phyloP scores from a whole-genome alignment of 2,329 filamentous ascomycete species.

The Trichoderma breve region DNA sequence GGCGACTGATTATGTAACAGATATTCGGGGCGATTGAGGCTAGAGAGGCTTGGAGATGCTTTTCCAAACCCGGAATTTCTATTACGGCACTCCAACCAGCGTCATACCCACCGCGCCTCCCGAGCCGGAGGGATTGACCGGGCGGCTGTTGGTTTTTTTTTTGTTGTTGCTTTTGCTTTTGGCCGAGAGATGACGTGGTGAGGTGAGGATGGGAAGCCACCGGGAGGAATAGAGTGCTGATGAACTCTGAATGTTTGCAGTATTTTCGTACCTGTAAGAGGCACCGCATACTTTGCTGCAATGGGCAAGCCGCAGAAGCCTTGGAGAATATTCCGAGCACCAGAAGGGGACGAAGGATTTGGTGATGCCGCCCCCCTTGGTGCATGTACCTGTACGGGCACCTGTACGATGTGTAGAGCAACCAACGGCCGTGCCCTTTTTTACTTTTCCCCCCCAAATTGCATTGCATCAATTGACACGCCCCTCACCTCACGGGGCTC shows the following conservation, averaged over 20 bases:
- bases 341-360: not conserved
- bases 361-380: not conserved
- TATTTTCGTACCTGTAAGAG: not conserved
- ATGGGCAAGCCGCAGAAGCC: not conserved
- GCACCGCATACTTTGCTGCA: not conserved
- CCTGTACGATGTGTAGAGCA: not conserved
- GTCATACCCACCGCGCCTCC: conserved; percentile 8
- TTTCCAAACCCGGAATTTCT: conserved; percentile 20
- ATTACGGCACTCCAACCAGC: conserved; percentile 20
- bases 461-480: not conserved
- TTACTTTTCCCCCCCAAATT: not conserved
- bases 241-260: not conserved
- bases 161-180: not conserved
- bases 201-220: not conserved
- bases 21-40: not conserved
- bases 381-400: not conserved
- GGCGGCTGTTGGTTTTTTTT: not conserved
- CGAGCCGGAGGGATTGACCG: not conserved
- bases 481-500: not conserved
- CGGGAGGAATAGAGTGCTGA: conserved; percentile 10
- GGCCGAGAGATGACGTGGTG: not conserved
- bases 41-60: conserved; percentile 16
- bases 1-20: conserved; percentile 4
- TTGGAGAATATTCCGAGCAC: not conserved
- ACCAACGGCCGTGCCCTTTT: not conserved